A percentile compares a stretch with the other conserved stretches of the same genome.
phyloP scores from a whole-genome alignment of 129 eudicot genomes.

The Cynara cardunculus region DNA sequence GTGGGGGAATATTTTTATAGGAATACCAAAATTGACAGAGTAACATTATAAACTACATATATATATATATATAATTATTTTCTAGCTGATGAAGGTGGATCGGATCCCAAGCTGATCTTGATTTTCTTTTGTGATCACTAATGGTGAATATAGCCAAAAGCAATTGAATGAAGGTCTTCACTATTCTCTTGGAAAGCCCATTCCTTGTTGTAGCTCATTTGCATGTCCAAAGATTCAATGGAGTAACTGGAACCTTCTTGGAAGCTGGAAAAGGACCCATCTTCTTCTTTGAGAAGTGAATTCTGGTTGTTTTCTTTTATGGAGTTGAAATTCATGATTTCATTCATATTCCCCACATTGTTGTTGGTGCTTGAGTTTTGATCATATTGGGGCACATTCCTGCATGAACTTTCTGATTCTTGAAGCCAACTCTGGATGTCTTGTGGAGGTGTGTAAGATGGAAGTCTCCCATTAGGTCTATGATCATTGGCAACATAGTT shows the following conservation, averaged over 20 bases:
- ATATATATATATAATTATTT: constrained; percentile 11
- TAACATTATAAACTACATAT: background rate
- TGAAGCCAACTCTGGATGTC: constrained; percentile 70
- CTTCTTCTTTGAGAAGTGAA: constrained; percentile 37
- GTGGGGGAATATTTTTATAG: constrained; percentile 19
- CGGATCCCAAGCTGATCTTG: constrained; percentile 32
- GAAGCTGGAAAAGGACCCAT: constrained; percentile 54
- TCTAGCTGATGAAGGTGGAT: constrained; percentile 16
- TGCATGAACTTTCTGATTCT: constrained; percentile 44
- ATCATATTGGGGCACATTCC: constrained; percentile 51
- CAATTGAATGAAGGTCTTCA: constrained; percentile 74
- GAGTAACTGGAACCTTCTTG: constrained; percentile 55
- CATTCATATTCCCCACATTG: constrained; percentile 18
- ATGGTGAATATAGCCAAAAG: constrained; percentile 68
- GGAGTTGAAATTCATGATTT: constrained; percentile 36
- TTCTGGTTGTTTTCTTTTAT: constrained; percentile 33
- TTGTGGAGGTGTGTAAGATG: constrained; percentile 48
- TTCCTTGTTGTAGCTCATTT: constrained; percentile 39
- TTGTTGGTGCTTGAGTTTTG: constrained; percentile 17
- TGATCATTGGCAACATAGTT: constrained; percentile 43
- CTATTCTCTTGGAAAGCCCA: constrained; percentile 55
- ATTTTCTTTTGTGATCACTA: constrained; percentile 5
- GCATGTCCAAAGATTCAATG: constrained; percentile 59
- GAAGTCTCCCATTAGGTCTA: constrained; percentile 33
- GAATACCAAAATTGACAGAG: constrained; percentile 40